phyloP scores from a whole-genome alignment of 345 rosid species.

The Melaleuca quinquenervia region DNA sequence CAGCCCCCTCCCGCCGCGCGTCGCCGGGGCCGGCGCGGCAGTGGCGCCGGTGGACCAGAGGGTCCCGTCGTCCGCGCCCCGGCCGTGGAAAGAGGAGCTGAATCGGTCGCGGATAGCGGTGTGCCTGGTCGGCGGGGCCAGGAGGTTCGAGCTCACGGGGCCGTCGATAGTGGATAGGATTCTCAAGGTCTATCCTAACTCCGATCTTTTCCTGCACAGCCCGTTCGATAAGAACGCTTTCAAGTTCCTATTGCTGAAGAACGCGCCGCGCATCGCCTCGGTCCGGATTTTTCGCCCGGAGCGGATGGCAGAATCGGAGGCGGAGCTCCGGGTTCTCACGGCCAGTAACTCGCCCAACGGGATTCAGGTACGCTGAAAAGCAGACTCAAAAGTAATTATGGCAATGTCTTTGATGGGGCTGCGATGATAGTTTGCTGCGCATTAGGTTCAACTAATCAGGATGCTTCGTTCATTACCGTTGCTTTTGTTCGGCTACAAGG shows the following conservation, averaged over 20 bases:
- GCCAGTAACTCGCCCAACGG: conserved; percentile 81
- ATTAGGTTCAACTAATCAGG: neutral
- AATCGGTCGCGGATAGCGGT: conserved; percentile 56
- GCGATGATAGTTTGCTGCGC: neutral
- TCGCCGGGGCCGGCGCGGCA: neutral
- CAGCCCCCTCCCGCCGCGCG: neutral
- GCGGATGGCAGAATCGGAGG: conserved; percentile 36
- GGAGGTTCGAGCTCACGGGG: conserved; percentile 87
- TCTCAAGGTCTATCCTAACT: conserved; percentile 54
- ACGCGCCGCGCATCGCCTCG: conserved; percentile 54
- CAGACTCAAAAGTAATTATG: neutral
- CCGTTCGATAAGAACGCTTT: conserved; percentile 57
- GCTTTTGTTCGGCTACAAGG: neutral
- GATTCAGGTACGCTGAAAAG: conserved; percentile 50
- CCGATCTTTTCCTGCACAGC: conserved; percentile 79
- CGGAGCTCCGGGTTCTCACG: conserved; percentile 64
- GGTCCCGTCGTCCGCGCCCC: neutral
- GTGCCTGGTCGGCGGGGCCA: conserved; percentile 94
- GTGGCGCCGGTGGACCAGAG: neutral
- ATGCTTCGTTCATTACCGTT: neutral
- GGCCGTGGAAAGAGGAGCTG: neutral
- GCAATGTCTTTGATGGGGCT: neutral
- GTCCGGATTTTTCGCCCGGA: conserved; percentile 59
- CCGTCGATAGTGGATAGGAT: conserved; percentile 73
- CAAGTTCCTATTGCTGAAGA: conserved; percentile 51